Evolutionary conservation across 352 stramenopile species (phyloP).

Genomic region (Globisporangium acanthophoron): DNA sequence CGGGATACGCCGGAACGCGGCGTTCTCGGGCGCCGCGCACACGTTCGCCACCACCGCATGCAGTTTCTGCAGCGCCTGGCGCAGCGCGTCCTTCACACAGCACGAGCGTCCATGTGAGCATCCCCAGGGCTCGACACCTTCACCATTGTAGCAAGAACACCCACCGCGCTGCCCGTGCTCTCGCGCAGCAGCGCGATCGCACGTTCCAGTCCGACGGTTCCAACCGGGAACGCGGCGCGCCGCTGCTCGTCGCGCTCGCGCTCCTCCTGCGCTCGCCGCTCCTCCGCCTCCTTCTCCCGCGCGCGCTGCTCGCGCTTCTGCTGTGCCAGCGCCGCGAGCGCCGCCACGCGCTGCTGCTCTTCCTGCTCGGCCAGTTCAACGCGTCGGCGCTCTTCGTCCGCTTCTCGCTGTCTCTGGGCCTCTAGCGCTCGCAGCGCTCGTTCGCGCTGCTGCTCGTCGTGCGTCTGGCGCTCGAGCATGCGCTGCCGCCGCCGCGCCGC

Average conservation of each 20-base stretch:
- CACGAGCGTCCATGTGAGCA: not conserved
- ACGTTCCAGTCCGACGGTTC: conserved; percentile 33
- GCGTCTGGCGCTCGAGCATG: conserved; percentile 17
- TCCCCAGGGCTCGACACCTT: too few species aligned
- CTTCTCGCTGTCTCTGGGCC: conserved; percentile 2
- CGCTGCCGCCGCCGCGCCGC: conserved; percentile 13
- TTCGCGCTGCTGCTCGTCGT: conserved; percentile 12
- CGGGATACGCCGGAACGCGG: conserved; percentile 62
- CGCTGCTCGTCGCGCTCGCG: conserved; percentile 22
- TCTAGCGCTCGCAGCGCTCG: conserved; percentile 6
- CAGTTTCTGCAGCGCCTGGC: conserved; percentile 43
- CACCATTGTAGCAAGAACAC: not conserved
- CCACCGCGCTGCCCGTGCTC: conserved; percentile 30
- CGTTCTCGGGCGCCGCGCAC: conserved; percentile 62
- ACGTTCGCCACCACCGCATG: conserved; percentile 55
- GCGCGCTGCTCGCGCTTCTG: conserved; percentile 46
- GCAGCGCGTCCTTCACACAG: conserved; percentile 21
- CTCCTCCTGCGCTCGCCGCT: conserved; percentile 22
- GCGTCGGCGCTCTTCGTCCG: conserved; percentile 13
- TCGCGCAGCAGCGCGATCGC: conserved; percentile 38
- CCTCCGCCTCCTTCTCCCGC: conserved; percentile 28
- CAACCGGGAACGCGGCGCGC: conserved; percentile 30
- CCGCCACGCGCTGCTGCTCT: conserved; percentile 27
- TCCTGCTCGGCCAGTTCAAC: conserved; percentile 13
- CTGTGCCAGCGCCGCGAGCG: conserved; percentile 48